Base-by-base conservation (phyloP, 371 early-diverging fungal genomes). In the Blastocladiella emersonii region DNA sequence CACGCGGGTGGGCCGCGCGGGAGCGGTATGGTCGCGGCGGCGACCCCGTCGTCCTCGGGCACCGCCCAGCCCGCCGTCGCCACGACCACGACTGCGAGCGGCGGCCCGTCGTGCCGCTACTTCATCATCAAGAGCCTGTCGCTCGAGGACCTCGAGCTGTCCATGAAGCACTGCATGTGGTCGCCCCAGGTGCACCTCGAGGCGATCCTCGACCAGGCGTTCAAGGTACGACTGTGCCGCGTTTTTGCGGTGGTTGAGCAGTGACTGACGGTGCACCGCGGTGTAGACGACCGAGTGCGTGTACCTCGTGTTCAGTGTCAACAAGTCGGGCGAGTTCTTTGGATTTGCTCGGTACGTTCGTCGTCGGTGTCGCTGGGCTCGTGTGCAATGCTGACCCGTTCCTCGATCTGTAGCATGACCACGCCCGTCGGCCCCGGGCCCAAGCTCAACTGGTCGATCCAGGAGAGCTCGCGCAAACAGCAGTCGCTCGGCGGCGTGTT, bases 311-410 rank as follows among this genome's bases (percentile, higher is more conserved):
- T 80, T 80, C 62, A 75, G 76, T 49, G 80, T 77, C 23, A 80
- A 80, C 65, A 78, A 76, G 67, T 72, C 72, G 57, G 79, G 80
- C 4, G 79, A 78, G 62, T 80, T 80, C 63, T 77, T 77, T 67
- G 80, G 80, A 25, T 76, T 70, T 63, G 80, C 79, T 30, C 66
- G 74, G 71, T 72, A 72, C 10, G n/a, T 48, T 19, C n/a, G n/a
- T 48, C n/a, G 6, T 48, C 48, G 8, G 23, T 19, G 3, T 48
- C n/a, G n/a, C n/a, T n/a, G n/a, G n/a, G n/a, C 48, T 48, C 48
- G 48, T n/a, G 41, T 43, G 0, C 34, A 43, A 49, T 55, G 45
- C 51, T 56, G 44, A 25, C 61, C 36, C 39, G 39, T 48, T 23
- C 49, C 56, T 10, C 49, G 61, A 17, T 25, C 4, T 25, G 1